These are phyloP conservation scores for Exutisphaerella laricina DNA, from an alignment of 2,329 filamentous ascomycete genomes.

Conservation along the genomic window DNA sequence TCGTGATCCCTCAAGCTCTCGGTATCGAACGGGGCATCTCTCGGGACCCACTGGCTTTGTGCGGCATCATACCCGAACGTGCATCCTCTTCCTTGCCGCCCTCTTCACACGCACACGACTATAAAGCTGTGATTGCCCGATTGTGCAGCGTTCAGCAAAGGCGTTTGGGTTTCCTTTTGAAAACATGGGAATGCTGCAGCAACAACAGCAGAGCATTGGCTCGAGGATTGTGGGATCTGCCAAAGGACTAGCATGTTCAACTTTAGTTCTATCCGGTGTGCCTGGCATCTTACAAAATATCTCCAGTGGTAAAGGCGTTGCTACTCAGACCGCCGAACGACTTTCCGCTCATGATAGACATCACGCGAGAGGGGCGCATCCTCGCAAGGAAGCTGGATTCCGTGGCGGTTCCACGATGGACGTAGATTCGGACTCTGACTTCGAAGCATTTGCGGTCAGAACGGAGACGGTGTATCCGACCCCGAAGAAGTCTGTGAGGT, in stretches of 20 bases:
- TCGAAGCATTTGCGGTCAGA: background rate
- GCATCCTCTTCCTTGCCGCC: background rate
- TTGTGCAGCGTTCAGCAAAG: background rate
- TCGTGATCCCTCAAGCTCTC: background rate
- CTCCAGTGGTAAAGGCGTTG: conserved; percentile 9
- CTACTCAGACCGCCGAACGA: conserved; percentile 1
- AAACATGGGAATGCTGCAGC: background rate
- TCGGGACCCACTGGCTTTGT: background rate
- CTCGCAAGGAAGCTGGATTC: background rate
- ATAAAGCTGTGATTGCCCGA: background rate
- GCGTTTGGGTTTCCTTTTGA: background rate
- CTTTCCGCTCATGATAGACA: background rate
- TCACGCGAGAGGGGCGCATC: background rate
- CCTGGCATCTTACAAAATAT: conserved; percentile 3
- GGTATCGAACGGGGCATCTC: background rate
- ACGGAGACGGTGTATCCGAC: background rate
- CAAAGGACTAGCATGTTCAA: conserved; percentile 13
- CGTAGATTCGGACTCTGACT: background rate
- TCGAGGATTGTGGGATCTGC: conserved; percentile 13
- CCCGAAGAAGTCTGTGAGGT: background rate
- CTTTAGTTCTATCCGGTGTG: conserved; percentile 12
- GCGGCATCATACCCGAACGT: background rate
- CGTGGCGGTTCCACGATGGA: conserved; percentile 5
- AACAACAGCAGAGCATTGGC: conserved; percentile 3
- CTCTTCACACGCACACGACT: background rate